Evolutionary conservation across 1,284 basidiomycete genomes (phyloP), one percentile per base, ranked within the genome.

Genomic region (Ganoderma lucidum): DNA sequence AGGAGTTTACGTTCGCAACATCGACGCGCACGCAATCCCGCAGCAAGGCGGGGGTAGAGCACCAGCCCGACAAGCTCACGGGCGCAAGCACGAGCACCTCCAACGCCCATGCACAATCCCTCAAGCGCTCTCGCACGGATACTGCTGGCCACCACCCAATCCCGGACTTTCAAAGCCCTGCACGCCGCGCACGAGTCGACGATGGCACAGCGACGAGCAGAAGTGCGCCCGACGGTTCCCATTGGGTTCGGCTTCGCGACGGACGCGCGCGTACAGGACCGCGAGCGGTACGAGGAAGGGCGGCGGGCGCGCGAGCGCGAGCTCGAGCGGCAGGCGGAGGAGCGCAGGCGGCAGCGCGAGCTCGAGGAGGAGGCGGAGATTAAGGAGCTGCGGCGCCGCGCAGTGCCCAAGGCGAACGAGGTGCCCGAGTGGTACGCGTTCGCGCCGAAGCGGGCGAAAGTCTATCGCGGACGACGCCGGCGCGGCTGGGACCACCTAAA

Each of bases 361-460:
- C 82, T 83, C 73, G 83, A 87, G 75, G 89, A 91, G 78, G 86
- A 87, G 76, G 80, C 76, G 76, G 87, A 88, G 81, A 78, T 90
- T 66, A 84, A 76, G 78, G 88, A 87, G 78, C 71, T 89, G 74
- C 81, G 92, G 75, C 87, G 82, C 81, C 85, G 83, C 71, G 85
- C 89, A 14, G 81, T 93, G 61, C 88, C 89, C n/a, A 88, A 83
- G 79, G 92, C 91, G 64, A 84, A 93, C 78, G 86, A 87, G 74
- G 84, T 93, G 28, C 92, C 92, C 10, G 89, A 89, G 72, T 93
- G 92, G 92, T 93, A 93, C 75, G 87, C 84, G 72, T 82, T 86
- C 62, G 86, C 83, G 71, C 89, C 89, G 72, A 89, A 84, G 82
- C 74, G 74, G 69, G 62, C 72, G 35, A 78, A 75, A 65, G n/a